Conservation (phyloP, 805 yeast genomes). For the Candida morakotiae region DNA sequence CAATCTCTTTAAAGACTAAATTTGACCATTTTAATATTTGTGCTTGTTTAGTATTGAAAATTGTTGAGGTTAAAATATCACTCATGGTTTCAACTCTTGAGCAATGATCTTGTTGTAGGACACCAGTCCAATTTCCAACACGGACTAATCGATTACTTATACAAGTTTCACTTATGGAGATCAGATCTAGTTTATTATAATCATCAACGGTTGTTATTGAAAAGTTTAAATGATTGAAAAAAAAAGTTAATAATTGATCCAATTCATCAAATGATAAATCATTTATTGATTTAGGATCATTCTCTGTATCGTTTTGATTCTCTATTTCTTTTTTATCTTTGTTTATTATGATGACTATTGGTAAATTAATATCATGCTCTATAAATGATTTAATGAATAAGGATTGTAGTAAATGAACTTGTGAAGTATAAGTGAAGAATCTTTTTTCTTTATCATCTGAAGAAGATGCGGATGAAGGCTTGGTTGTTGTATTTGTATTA, state of each 20-base stretch:
- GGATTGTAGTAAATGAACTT: neutral
- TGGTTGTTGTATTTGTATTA: neutral
- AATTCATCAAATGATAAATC: slow-evolving; percentile 23
- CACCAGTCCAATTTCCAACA: slow-evolving; percentile 43
- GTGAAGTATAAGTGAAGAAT: neutral
- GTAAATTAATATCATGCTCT: slow-evolving; percentile 30
- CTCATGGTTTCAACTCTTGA: neutral
- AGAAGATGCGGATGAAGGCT: neutral
- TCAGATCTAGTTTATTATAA: neutral
- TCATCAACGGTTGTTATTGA: neutral
- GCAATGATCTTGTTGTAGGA: slow-evolving; percentile 9
- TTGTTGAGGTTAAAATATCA: neutral
- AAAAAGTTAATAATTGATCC: slow-evolving; percentile 29
- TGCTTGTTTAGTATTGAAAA: neutral
- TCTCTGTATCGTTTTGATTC: neutral
- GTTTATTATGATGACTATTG: slow-evolving; percentile 25
- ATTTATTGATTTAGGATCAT: slow-evolving; percentile 14
- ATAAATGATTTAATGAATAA: neutral
- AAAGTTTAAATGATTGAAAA: slow-evolving; percentile 32
- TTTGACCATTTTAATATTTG: neutral
- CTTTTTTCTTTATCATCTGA: neutral
- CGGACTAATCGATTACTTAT: slow-evolving; percentile 28
- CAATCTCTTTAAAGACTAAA: slow-evolving; percentile 23
- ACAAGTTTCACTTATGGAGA: neutral
- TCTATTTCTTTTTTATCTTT: neutral